Conservation (phyloP, 2,329 filamentous ascomycete genomes). For the Didymosphaeria variabile region DNA sequence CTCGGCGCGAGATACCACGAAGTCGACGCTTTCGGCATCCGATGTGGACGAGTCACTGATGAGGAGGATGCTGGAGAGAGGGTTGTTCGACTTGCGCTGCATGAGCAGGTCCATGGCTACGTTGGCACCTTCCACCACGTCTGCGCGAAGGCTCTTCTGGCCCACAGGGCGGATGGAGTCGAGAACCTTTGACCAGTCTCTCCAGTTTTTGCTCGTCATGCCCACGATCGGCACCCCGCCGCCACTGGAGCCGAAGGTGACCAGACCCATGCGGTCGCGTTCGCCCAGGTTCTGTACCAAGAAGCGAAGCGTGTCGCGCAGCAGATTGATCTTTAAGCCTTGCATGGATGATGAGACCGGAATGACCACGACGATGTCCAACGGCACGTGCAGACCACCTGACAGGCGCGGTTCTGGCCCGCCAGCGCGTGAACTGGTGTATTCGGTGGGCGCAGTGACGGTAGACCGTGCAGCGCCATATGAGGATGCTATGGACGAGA, state of each 20-base stretch:
- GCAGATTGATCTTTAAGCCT: slow-evolving; percentile 95
- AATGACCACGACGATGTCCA: slow-evolving; percentile 95
- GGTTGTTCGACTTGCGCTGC: slow-evolving; percentile 96
- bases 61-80: slow-evolving; percentile 91
- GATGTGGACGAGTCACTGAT: slow-evolving; percentile 98
- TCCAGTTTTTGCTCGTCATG: slow-evolving; percentile 96
- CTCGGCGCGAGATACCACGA: slow-evolving; percentile 95
- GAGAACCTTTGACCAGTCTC: slow-evolving; percentile 86
- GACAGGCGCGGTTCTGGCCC: slow-evolving; percentile 55
- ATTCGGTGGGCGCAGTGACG: slow-evolving; percentile 90
- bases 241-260: slow-evolving; percentile 94
- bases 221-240: slow-evolving; percentile 95
- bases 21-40: slow-evolving; percentile 94
- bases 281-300: slow-evolving; percentile 90
- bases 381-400: slow-evolving; percentile 80
- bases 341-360: slow-evolving; percentile 99
- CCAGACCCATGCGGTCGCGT: slow-evolving; percentile 93
- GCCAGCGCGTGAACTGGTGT: slow-evolving; percentile 71
- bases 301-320: slow-evolving; percentile 91
- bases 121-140: slow-evolving; percentile 97
- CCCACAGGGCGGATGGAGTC: slow-evolving; percentile 90
- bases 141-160: slow-evolving; percentile 94
- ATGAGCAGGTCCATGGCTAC: slow-evolving; percentile 98
- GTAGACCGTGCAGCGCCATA: slow-evolving; percentile 84
- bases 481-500: slow-evolving; percentile 84